These are phyloP conservation scores for Boeremia exigua DNA, from an alignment of 2,329 filamentous ascomycete genomes.

Conservation along the genomic window DNA sequence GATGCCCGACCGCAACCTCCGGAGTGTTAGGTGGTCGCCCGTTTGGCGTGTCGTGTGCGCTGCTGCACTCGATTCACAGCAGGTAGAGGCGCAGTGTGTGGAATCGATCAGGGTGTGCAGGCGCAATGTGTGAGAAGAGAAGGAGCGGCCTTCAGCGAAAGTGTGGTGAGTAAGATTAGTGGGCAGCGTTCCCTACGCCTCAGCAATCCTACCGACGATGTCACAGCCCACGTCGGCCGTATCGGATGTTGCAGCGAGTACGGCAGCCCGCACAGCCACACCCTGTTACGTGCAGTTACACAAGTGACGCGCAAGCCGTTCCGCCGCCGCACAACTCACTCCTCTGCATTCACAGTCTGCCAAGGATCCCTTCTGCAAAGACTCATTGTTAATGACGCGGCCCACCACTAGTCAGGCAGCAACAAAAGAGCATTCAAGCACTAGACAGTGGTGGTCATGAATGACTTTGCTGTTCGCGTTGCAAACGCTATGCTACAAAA, in stretches of 20 bases:
- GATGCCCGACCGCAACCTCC: slow-evolving; percentile 42
- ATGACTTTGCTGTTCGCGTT: slow-evolving; percentile 22
- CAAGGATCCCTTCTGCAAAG: slow-evolving; percentile 2
- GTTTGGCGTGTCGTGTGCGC: slow-evolving; percentile 21
- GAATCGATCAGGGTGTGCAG: slow-evolving; percentile 1
- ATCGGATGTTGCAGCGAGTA: slow-evolving; percentile 23
- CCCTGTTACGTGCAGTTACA: slow-evolving; percentile 18
- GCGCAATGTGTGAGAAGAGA: slow-evolving; percentile 15
- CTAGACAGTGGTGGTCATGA: slow-evolving; percentile 12
- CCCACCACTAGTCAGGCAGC: slow-evolving; percentile 20
- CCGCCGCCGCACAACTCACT: slow-evolving; percentile 12
- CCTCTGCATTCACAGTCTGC: slow-evolving; percentile 1
- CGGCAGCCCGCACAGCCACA: slow-evolving; percentile 25
- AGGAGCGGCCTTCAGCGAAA: slow-evolving; percentile 5
- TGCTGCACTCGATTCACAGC: slow-evolving; percentile 8
- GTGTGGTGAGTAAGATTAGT: slow-evolving; percentile 15
- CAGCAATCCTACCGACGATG: slow-evolving; percentile 23
- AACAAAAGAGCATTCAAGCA: slow-evolving; percentile 16
- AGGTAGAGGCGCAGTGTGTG: slow-evolving; percentile 1
- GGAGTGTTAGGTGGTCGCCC: slow-evolving; percentile 15
- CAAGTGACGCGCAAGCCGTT: slow-evolving; percentile 27
- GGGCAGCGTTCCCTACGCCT: slow-evolving; percentile 12
- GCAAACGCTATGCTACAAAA: slow-evolving; percentile 21
- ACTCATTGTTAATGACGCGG: slow-evolving; percentile 25
- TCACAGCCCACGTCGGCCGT: slow-evolving; percentile 25